phyloP scores from a whole-genome alignment of 2,329 filamentous ascomycete genomes.

The Sclerotinia glacialis region DNA sequence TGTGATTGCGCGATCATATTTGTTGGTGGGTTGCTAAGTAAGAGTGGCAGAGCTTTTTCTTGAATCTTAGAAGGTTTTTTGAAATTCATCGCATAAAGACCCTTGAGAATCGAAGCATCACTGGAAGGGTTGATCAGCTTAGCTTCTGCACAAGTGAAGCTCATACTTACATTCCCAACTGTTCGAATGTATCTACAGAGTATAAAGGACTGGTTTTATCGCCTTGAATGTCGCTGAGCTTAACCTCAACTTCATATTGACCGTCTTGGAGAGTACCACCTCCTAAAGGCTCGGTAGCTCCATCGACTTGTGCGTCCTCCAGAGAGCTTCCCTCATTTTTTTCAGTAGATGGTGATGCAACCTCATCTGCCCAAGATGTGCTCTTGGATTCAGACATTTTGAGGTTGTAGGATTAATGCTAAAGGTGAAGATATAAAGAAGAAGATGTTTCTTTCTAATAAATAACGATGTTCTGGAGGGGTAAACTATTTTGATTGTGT shows the following conservation, averaged over 20 bases:
- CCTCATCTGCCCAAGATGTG: conserved; percentile 45
- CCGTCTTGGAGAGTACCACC: conserved; percentile 64
- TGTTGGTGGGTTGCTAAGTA: conserved; percentile 78
- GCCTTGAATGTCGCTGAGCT: conserved; percentile 82
- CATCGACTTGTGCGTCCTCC: conserved; percentile 45
- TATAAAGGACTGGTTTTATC: conserved; percentile 85
- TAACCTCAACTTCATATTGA: conserved; percentile 86
- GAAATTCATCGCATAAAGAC: conserved; percentile 79
- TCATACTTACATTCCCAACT: conserved; percentile 69
- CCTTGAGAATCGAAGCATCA: conserved; percentile 66
- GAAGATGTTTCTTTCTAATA: background rate
- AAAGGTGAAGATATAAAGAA: conserved; percentile 4
- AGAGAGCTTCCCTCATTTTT: conserved; percentile 24
- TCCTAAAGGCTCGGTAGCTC: conserved; percentile 42
- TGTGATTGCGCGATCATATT: conserved; percentile 99
- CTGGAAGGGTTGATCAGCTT: conserved; percentile 40
- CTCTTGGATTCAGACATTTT: conserved; percentile 11
- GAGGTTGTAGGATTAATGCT: background rate
- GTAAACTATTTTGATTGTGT: conserved; percentile 10
- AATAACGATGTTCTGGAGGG: background rate
- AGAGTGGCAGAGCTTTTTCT: conserved; percentile 86
- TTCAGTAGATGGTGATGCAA: conserved; percentile 36
- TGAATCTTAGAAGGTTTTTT: conserved; percentile 97
- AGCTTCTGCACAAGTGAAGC: background rate
- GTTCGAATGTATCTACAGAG: conserved; percentile 79